These are phyloP conservation scores for Limonomyces culmigenus DNA, from an alignment of 1,284 basidiomycete genomes.

Conservation along the genomic window DNA sequence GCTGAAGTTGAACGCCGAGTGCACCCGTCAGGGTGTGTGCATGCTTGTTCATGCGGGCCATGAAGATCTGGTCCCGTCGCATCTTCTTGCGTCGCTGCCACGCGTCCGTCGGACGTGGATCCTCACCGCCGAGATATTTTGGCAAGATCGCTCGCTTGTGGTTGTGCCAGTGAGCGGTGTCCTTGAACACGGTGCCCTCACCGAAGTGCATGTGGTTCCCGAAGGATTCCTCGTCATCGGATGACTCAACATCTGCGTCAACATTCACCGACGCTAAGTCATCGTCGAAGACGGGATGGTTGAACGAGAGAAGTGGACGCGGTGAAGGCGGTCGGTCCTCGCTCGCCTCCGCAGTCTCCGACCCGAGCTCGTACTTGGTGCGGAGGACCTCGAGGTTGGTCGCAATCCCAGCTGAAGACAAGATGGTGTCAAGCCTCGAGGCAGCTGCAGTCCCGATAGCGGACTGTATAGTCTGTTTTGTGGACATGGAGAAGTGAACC, in stretches of 20 bases:
- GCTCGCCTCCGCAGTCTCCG: no score
- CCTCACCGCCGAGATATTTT: constrained; percentile 32
- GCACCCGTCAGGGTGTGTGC: constrained; percentile 49
- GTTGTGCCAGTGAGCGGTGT: constrained; percentile 44
- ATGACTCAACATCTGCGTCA: no score
- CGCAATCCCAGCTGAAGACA: no score
- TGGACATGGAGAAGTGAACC: constrained; percentile 16
- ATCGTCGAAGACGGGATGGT: constrained; percentile 29
- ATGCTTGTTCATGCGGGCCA: constrained; percentile 34
- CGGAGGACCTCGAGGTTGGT: no score
- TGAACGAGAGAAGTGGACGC: constrained; percentile 35
- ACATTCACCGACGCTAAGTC: constrained; percentile 23
- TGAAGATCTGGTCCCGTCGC: constrained; percentile 33
- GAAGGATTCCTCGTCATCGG: constrained; percentile 10
- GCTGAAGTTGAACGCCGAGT: constrained; percentile 30
- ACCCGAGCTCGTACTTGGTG: no score
- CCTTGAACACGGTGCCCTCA: constrained; percentile 24
- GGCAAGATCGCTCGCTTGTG: constrained; percentile 30
- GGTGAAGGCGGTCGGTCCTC: no score
- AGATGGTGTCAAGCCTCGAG: no score
- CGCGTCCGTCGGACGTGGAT: constrained; percentile 14
- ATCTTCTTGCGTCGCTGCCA: constrained; percentile 21
- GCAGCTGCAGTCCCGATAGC: no score
- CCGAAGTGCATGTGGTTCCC: constrained; percentile 13
- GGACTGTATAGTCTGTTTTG: no score